These are phyloP conservation scores for Fragilaria crotonensis DNA, from an alignment of 108 stramenopile genomes.

Conservation along the genomic window DNA sequence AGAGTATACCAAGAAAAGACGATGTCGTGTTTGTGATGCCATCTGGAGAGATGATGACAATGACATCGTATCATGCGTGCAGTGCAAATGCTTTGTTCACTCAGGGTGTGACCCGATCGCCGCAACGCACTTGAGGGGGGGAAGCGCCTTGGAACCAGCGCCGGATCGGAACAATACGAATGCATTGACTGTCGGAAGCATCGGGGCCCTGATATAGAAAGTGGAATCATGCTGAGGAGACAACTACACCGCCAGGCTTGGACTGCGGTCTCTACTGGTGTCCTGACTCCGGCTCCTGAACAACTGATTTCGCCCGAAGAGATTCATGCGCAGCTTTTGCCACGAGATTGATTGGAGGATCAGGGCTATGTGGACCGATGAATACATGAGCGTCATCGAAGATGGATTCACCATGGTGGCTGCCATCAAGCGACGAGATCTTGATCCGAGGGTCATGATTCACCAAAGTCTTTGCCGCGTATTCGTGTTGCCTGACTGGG, in stretches of 20 bases:
- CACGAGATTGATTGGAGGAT: conserved; percentile 48
- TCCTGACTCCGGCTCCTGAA: conserved; percentile 1
- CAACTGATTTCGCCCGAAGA: conserved; percentile 8
- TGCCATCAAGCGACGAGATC: conserved; percentile 10
- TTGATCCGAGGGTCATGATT: conserved; percentile 27
- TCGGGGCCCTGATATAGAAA: conserved; percentile 13
- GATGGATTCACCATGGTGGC: conserved; percentile 21
- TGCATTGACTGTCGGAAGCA: conserved; percentile 32
- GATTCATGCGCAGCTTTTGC: conserved; percentile 26
- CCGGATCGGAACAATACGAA: conserved; percentile 14
- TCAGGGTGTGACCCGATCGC: conserved; percentile 27
- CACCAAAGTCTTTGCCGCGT: conserved; percentile 10
- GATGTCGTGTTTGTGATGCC: conserved; percentile 38
- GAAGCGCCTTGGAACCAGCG: not conserved
- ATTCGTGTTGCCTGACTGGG: conserved; percentile 36
- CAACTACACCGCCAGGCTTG: conserved; percentile 29
- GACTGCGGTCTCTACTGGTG: conserved; percentile 15
- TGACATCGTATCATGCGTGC: conserved; percentile 32
- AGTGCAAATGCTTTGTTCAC: conserved; percentile 28
- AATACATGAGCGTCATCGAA: conserved; percentile 37
- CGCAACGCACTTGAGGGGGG: not conserved
- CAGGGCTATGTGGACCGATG: conserved; percentile 47
- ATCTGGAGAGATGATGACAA: conserved; percentile 37
- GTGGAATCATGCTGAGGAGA: conserved; percentile 16
- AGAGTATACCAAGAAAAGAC: conserved; percentile 5